These are phyloP conservation scores for Chenopodium album DNA, from an alignment of 148 eudicot genomes.

Conservation along the genomic window DNA sequence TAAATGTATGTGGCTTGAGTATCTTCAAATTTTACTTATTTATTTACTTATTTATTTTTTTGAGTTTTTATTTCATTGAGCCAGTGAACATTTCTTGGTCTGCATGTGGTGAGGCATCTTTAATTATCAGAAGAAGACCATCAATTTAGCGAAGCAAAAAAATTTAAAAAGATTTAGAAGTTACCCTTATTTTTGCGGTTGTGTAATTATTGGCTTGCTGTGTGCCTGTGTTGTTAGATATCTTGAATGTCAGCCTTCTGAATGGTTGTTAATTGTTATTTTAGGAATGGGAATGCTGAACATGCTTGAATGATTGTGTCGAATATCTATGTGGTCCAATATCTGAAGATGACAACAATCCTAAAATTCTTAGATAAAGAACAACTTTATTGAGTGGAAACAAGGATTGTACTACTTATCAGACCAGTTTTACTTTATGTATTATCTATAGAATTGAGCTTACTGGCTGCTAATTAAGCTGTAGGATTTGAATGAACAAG, in stretches of 20 bases:
- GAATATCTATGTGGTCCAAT: neutral
- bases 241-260: neutral
- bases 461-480: neutral
- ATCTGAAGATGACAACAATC: neutral
- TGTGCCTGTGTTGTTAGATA: neutral
- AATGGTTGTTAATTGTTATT: neutral
- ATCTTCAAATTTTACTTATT: neutral
- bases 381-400: neutral
- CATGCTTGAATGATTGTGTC: neutral
- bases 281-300: neutral
- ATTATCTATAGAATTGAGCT: neutral
- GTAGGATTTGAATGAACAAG: neutral
- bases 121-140: neutral
- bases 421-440: neutral
- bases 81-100: neutral
- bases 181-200: neutral
- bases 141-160: neutral
- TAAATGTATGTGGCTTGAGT: neutral
- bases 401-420: neutral
- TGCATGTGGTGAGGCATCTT: neutral
- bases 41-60: neutral
- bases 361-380: neutral
- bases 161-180: neutral
- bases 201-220: neutral
- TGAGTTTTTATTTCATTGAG: no score